These are phyloP conservation scores for Helotiales sp. DNA, from an alignment of 2,329 filamentous ascomycete species.

Conservation along the genomic window DNA sequence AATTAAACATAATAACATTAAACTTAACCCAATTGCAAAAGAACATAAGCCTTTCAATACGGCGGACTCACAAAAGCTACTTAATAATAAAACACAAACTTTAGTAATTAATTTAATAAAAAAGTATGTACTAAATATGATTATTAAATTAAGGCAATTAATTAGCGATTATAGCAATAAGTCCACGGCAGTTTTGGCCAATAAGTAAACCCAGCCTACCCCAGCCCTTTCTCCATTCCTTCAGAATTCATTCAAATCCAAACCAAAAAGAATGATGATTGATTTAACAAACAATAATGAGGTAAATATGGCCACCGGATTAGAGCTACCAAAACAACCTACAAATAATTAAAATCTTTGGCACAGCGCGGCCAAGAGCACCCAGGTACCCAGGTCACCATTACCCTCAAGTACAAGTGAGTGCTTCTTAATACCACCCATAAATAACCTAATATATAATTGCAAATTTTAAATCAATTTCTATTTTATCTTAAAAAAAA, in stretches of 20 bases:
- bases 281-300: constrained; percentile 11
- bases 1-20: not conserved
- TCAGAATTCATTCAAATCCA: not conserved
- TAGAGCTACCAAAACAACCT: not conserved
- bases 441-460: not conserved
- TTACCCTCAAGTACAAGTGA: not conserved
- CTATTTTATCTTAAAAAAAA: not conserved
- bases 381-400: not conserved
- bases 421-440: not conserved
- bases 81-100: not conserved
- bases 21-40: not conserved
- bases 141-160: not conserved
- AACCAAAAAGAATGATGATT: not conserved
- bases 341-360: not conserved
- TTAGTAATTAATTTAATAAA: not conserved
- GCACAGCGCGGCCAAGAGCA: not conserved
- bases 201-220: not conserved
- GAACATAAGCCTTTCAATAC: not conserved
- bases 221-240: not conserved
- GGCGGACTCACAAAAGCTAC: not conserved
- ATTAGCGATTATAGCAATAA: not conserved
- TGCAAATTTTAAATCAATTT: not conserved
- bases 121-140: not conserved
- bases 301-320: constrained; percentile 4
- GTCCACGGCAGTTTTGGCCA: not conserved